A percentile compares a stretch with the other conserved stretches of the same genome.
These are phyloP conservation scores for Calamus simplicifolius DNA, from an alignment of 176 grass and related monocot genomes.

Conservation along the genomic window DNA sequence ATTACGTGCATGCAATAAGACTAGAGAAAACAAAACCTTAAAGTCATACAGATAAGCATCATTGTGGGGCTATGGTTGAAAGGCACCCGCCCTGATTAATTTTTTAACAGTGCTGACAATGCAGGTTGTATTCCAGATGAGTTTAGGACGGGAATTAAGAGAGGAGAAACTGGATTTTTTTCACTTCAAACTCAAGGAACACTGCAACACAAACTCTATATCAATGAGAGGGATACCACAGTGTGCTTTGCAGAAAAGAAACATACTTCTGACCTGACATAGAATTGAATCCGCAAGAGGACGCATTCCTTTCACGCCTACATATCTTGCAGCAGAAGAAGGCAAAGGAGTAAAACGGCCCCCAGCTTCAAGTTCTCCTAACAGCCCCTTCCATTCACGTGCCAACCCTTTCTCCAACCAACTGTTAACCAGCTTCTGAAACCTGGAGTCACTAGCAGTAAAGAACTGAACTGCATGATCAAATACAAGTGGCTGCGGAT, in stretches of 20 bases:
- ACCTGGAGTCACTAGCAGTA: constrained; percentile 62
- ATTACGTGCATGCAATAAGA: too few relatives aligned
- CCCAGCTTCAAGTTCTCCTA: constrained; percentile 66
- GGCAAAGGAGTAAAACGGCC: constrained; percentile 40
- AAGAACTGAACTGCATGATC: constrained; percentile 95
- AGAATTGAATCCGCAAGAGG: constrained; percentile 64
- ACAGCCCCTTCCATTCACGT: constrained; percentile 54
- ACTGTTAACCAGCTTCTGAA: constrained; percentile 58
- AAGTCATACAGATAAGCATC: too few relatives aligned
- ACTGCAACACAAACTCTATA: too few relatives aligned
- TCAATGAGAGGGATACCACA: background rate
- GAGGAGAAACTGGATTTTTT: too few relatives aligned
- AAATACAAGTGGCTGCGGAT: constrained; percentile 44
- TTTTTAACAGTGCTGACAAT: background rate
- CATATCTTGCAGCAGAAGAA: constrained; percentile 40
- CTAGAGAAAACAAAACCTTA: too few relatives aligned
- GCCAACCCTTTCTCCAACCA: constrained; percentile 59
- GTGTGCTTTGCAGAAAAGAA: background rate
- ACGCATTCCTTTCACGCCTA: constrained; percentile 70
- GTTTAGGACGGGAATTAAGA: background rate
- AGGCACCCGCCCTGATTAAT: too few relatives aligned
- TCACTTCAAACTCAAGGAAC: too few relatives aligned
- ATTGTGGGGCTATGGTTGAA: too few relatives aligned
- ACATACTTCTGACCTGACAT: constrained; percentile 33
- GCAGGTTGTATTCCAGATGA: background rate